Base-by-base conservation (phyloP, 495 filamentous ascomycete genomes). In the Tricharina praecox region DNA sequence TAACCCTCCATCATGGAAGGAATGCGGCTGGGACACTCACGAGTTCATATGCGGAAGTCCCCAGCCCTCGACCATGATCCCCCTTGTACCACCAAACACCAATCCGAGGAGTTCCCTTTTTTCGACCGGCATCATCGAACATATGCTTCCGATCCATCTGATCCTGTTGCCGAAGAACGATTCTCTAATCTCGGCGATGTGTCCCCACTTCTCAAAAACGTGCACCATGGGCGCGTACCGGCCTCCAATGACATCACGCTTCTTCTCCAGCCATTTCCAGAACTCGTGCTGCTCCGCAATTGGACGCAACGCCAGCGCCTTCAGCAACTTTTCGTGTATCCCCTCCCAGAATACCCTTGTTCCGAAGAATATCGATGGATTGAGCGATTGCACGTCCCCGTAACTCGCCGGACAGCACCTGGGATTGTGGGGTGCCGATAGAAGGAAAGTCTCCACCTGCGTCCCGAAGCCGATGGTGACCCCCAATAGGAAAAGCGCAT, bases 381-480 rank as follows among this genome's bases (percentile, higher is more conserved):
- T 35, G 23, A 57, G 55, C 0, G 54, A 51, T 37, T 55, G 48
- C n/a, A 57, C 55, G 32, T 57, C 54, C 3, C 54, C 54, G 10
- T 21, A 24, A 7, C 39, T 50, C 4, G 41, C 25, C 9, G 13
- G n/a, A 11, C 49, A 40, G 3, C 55, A 41, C 3, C 45, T 54
- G 7, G 10, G 18, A 23, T 46, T 46, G n/a, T 48, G 49, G 20
- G 54, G 53, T n/a, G 48, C 21, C 5, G 54, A 50, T 4, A 57
- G 37, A 11, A 57, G 54, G 23, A 48, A 55, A 3, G 30, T 16
- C 10, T 42, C 19, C 1, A 46, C 21, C 23, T 55, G 49, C 2
- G 54, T 57, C 13, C 53, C 52, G 25, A 57, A 57, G 0, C 54
- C 54, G n/a, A 57, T 28, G 20, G 52, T 57, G 5, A 57, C 20